These are phyloP conservation scores for Globisporangium uncinulatum DNA, from an alignment of 352 stramenopile species.

Conservation along the genomic window DNA sequence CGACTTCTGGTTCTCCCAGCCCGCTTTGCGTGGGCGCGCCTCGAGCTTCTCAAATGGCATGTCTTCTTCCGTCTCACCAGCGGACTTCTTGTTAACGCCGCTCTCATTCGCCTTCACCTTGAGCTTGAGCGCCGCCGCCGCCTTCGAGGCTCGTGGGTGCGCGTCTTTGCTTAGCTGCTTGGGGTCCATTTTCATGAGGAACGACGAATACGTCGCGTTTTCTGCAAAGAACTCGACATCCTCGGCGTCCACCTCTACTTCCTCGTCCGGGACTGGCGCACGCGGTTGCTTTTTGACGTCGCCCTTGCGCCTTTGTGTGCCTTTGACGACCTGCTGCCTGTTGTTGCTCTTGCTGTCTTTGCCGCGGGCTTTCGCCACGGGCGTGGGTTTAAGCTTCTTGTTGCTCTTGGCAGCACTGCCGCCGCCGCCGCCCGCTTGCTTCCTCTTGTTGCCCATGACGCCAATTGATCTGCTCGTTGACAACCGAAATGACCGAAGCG, in stretches of 20 bases:
- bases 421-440: slow-evolving; percentile 18
- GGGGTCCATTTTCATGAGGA: slow-evolving; percentile 76
- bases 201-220: slow-evolving; percentile 64
- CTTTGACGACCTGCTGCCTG: neutral
- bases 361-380: slow-evolving; percentile 6
- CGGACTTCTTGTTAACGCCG: slow-evolving; percentile 11
- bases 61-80: slow-evolving; percentile 15
- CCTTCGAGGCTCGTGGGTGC: slow-evolving; percentile 27
- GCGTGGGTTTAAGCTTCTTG: slow-evolving; percentile 21
- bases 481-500: neutral
- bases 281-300: slow-evolving; percentile 20
- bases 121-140: slow-evolving; percentile 18
- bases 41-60: slow-evolving; percentile 78
- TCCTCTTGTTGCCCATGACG: slow-evolving; percentile 30
- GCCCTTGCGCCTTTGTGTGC: slow-evolving; percentile 8
- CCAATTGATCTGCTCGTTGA: neutral
- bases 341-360: slow-evolving; percentile 4
- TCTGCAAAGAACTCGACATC: slow-evolving; percentile 77
- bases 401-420: slow-evolving; percentile 26
- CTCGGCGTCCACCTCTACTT: slow-evolving; percentile 66
- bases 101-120: slow-evolving; percentile 16
- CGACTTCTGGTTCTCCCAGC: slow-evolving; percentile 52
- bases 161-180: slow-evolving; percentile 50
- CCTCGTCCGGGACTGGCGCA: slow-evolving; percentile 31
- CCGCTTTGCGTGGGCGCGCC: slow-evolving; percentile 50